A percentile compares a stretch with the other conserved stretches of the same genome.
Evolutionary conservation across 192 early-diverging fungal genomes (phyloP).

Genomic region (Linnemannia zychae): DNA sequence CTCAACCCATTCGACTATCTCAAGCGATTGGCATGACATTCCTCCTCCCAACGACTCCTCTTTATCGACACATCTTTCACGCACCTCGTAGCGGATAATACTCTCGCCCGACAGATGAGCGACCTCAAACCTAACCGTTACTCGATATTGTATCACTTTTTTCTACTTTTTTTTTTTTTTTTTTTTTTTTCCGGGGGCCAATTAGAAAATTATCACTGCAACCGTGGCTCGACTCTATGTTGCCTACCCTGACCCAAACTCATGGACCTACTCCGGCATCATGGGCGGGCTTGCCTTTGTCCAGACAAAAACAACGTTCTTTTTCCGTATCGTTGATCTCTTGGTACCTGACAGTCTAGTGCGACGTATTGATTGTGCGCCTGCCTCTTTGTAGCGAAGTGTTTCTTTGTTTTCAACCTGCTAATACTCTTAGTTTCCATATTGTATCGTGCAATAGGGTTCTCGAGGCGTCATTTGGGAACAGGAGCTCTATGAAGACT

Average conservation of each 20-base stretch:
- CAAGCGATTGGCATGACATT: no score
- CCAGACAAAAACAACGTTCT: slow-evolving; percentile 73
- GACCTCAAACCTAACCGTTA: background rate
- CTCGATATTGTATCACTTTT: no score
- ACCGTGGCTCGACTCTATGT: slow-evolving; percentile 83
- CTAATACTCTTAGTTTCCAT: no score
- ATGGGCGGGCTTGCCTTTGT: slow-evolving; percentile 80
- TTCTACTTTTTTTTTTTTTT: no score
- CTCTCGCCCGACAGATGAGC: background rate
- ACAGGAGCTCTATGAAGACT: slow-evolving; percentile 82
- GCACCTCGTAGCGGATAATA: background rate
- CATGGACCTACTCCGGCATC: slow-evolving; percentile 78
- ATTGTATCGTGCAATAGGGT: slow-evolving; percentile 26
- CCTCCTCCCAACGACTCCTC: no score
- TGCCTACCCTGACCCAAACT: slow-evolving; percentile 72
- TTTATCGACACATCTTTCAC: no score
- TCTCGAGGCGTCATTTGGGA: slow-evolving; percentile 80
- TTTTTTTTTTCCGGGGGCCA: background rate
- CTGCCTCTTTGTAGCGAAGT: background rate
- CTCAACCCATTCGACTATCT: background rate
- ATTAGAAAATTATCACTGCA: slow-evolving; percentile 83
- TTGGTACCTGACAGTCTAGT: slow-evolving; percentile 36
- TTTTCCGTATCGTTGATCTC: slow-evolving; percentile 79
- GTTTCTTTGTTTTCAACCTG: no score
- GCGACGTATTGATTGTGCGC: background rate